Base-by-base conservation (phyloP, 495 filamentous ascomycete genomes). In the Astrothelium macrocarpum region DNA sequence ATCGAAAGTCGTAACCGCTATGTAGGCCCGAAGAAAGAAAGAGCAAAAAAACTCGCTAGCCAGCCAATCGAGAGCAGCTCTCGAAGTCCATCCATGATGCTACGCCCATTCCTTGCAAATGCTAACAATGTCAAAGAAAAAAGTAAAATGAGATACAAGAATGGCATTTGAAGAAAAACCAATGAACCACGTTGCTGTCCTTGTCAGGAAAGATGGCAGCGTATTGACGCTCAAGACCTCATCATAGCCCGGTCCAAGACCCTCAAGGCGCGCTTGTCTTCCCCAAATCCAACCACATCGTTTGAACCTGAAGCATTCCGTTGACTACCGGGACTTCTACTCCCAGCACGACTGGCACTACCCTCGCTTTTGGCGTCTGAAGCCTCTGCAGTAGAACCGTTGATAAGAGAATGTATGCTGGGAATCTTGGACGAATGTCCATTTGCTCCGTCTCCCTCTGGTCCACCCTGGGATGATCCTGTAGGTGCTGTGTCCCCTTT, bases 91-190 rank as follows among this genome's bases (percentile, higher is more conserved):
- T 9, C 9, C 2, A 20, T 56, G 9, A 26, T 28, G 49, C 12
- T 56, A 20, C 49, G 25, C 25, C 34, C 49, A 56, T 56, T 25
- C 49, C 25, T 49, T 56, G 49, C 49, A 26, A 56, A 56, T 56
- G 49, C 49, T 56, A 29, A 9, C 9, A 29, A 12, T 29, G 49
- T 29, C 16, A 29, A 28, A 56, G 20, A 49, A 29, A 25, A 16
- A 56, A 56, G 29, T 28, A 56, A 56, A 28, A 28, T 28, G 29
- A 56, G 34, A 56, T 56, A 16, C 49, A 56, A 29, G 25, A 56
- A 28, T 3, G 49, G n/a, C n/a, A n/a, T n/a, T n/a, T n/a, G n/a
- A n/a, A 20, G 25, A n/a, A 56, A 29, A 56, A 56, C 16, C n/a
- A 49, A 49, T 16, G 14, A 20, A 12, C 45, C 14, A 49, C 10